Percentiles rank a stretch among this genome's conserved stretches.
Conservation (phyloP, 2,329 filamentous ascomycete species). For the Cladophialophora chaetospira region DNA sequence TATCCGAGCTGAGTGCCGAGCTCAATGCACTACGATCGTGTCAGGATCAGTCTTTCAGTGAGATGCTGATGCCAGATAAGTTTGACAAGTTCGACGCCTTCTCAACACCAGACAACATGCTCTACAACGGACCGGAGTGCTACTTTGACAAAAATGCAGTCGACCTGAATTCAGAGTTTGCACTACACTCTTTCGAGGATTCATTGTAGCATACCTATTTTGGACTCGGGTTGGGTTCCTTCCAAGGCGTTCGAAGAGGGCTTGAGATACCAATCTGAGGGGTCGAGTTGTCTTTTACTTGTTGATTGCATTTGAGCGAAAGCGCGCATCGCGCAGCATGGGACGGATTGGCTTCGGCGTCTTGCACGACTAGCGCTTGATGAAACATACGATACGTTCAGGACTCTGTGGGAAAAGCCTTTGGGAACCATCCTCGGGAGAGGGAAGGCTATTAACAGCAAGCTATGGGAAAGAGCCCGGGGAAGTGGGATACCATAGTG, state of each 20-base stretch:
- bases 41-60: constrained; percentile 31
- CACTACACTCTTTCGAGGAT: constrained; percentile 32
- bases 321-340: constrained; percentile 15
- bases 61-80: constrained; percentile 34
- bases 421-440: background rate
- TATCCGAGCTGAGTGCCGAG: constrained; percentile 35
- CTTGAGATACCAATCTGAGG: constrained; percentile 16
- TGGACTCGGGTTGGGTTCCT: background rate
- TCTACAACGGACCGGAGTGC: constrained; percentile 30
- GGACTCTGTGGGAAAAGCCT: constrained; percentile 10
- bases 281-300: constrained; percentile 7
- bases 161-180: constrained; percentile 32
- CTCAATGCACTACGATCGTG: constrained; percentile 31
- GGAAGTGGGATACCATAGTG: background rate
- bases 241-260: constrained; percentile 13
- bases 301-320: constrained; percentile 25
- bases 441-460: constrained; percentile 6
- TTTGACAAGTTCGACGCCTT: constrained; percentile 36
- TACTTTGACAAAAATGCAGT: constrained; percentile 34
- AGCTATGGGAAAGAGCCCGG: background rate
- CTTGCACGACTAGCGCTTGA: constrained; percentile 10
- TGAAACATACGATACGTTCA: constrained; percentile 10
- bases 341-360: constrained; percentile 10
- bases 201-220: constrained; percentile 21
- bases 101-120: constrained; percentile 30